Conservation (phyloP, 225 moss, liverwort and hornwort species). For the Pseudoscleropodium purum region DNA sequence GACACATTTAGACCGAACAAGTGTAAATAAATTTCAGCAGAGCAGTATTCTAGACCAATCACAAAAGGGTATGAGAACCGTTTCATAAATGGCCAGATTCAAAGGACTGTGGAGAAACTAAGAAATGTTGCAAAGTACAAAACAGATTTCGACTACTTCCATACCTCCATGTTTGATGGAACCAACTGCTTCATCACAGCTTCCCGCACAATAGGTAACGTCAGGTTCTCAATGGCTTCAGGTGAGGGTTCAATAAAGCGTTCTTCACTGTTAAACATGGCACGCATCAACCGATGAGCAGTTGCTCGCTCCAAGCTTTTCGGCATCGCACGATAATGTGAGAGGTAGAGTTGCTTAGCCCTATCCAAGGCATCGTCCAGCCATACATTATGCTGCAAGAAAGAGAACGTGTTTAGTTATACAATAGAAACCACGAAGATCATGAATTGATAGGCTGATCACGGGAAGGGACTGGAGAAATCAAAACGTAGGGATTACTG, state of each 20-base stretch:
- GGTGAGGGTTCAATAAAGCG: slow-evolving; percentile 97
- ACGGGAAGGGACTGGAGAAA: not conserved
- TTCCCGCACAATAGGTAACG: slow-evolving; percentile 71
- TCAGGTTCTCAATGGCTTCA: slow-evolving; percentile 80
- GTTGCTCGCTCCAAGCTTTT: slow-evolving; percentile 98
- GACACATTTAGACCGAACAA: not conserved
- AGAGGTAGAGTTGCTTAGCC: slow-evolving; percentile 97
- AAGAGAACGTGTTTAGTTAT: not conserved
- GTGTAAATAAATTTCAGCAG: not conserved
- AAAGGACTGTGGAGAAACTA: not conserved
- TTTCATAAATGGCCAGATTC: not conserved
- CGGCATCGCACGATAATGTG: slow-evolving; percentile 95
- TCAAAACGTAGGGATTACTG: not conserved
- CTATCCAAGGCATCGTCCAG: slow-evolving; percentile 97
- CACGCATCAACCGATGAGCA: slow-evolving; percentile 92
- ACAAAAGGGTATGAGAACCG: not conserved
- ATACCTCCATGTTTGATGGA: slow-evolving; percentile 95
- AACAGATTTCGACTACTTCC: not conserved
- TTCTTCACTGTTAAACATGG: slow-evolving; percentile 93
- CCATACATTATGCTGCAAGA: slow-evolving; percentile 90
- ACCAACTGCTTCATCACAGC: slow-evolving; percentile 97
- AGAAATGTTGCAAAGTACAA: not conserved
- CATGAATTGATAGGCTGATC: not conserved
- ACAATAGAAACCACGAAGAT: not conserved
- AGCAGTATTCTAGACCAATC: not conserved